Base-by-base conservation (phyloP, 768 basidiomycete genomes). In the Tephrocybe sp. region DNA sequence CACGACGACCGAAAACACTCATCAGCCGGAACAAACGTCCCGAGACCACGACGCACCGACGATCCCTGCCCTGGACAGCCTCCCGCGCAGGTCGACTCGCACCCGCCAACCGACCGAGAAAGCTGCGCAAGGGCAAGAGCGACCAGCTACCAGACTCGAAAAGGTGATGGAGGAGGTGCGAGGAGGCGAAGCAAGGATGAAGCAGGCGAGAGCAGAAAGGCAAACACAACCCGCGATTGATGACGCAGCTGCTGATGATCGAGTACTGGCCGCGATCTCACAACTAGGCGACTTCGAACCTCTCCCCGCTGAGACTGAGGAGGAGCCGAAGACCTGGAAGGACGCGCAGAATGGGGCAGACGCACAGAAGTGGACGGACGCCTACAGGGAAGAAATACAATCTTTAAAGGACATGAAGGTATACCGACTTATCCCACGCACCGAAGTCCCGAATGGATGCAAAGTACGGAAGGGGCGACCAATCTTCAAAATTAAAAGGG, bases 401-500 rank as follows among this genome's bases (percentile, higher is more conserved):
- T 36, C 34, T n/a, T n/a, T 36, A 14, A 36, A 36, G 34, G 34
- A 36, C 34, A 36, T 36, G 34, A 14, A 14, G 7, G 34, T 36
- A 36, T 36, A 36, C 15, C 8, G 15, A 36, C 15, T 36, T 8
- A 14, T 36, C 15, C 34, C 34, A 4, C 7, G 34, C 7, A 12
- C 34, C 4, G 34, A 36, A 9, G 34, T 36, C 4, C 34, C 34
- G 14, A 55, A 24, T 66, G 64, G 65, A 17, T 25, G 25, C 25
- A 12, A 61, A 48, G 2, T 56, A 63, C 41, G 9, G 37, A 0
- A 61, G 68, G 1, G 65, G 46, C 50, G 0, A 40, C 52, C 48
- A 0, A 43, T 60, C 4, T 62, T 53, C 52, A 62, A 59, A 26
- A 55, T 55, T 4, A 75, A 75, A 54, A 45, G 50, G 10, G 61